A percentile compares a stretch with the other conserved stretches of the same genome.
These are phyloP conservation scores for Amauroascus niger DNA, from an alignment of 2,329 filamentous ascomycete genomes.

Conservation along the genomic window DNA sequence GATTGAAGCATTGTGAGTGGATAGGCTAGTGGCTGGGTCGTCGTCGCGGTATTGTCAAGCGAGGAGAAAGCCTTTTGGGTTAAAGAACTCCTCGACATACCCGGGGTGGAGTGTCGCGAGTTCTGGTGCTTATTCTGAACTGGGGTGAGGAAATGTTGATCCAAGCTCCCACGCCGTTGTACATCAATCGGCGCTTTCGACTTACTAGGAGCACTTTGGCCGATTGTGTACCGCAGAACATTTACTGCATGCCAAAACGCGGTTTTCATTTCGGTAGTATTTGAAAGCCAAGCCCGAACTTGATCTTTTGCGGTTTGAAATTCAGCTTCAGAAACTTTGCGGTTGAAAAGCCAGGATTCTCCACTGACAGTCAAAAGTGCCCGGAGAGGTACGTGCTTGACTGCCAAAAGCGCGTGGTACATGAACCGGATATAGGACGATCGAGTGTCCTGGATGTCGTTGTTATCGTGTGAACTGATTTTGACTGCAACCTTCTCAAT, in stretches of 20 bases:
- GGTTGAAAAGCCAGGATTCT: slow-evolving; percentile 31
- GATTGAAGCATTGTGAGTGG: slow-evolving; percentile 26
- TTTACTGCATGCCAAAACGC: slow-evolving; percentile 29
- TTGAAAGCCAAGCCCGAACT: slow-evolving; percentile 25
- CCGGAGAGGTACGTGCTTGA: slow-evolving; percentile 25
- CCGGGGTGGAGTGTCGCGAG: background rate
- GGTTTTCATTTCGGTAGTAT: slow-evolving; percentile 22
- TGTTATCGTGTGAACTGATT: background rate
- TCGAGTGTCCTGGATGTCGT: background rate
- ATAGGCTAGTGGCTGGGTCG: background rate
- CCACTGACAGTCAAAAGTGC: slow-evolving; percentile 28
- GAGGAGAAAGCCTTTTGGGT: background rate
- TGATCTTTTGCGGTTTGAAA: slow-evolving; percentile 25
- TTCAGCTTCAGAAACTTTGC: slow-evolving; percentile 27
- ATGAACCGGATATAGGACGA: slow-evolving; percentile 21
- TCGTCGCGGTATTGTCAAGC: background rate
- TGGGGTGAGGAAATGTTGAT: background rate
- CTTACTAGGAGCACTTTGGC: background rate
- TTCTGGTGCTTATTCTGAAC: background rate
- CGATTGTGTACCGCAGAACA: slow-evolving; percentile 18
- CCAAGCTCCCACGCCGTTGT: background rate
- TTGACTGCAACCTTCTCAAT: slow-evolving; percentile 12
- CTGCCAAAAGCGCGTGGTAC: slow-evolving; percentile 25
- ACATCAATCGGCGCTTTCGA: background rate
- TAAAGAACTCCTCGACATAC: background rate